Percentiles rank a stretch among this genome's conserved stretches.
phyloP scores from a whole-genome alignment of 2,329 filamentous ascomycete genomes.

The Pyricularia pennisetigena region DNA sequence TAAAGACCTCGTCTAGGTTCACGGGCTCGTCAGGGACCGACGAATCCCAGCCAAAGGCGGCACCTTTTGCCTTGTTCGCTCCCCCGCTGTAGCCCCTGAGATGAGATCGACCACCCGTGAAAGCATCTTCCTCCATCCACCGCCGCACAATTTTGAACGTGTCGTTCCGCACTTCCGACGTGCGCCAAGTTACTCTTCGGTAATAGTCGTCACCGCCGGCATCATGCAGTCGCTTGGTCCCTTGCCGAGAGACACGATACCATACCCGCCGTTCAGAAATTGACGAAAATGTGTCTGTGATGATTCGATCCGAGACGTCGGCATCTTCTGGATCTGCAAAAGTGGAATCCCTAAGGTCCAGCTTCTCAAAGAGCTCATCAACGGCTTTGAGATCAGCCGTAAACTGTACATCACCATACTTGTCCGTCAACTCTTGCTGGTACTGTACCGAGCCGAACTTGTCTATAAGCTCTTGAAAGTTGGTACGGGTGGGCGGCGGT shows the following conservation, averaged over 20 bases:
- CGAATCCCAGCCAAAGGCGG: constrained; percentile 53
- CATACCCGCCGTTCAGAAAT: constrained; percentile 52
- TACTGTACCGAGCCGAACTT: constrained; percentile 16
- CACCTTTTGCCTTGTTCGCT: constrained; percentile 31
- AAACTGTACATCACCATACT: constrained; percentile 9
- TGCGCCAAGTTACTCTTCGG: constrained; percentile 44
- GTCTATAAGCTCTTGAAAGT: constrained; percentile 13
- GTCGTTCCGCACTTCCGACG: constrained; percentile 42
- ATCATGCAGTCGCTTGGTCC: constrained; percentile 47
- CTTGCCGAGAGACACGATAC: constrained; percentile 54
- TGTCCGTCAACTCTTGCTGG: not conserved
- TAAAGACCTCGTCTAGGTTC: constrained; percentile 35
- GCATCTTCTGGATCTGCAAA: constrained; percentile 1
- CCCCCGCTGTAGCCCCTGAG: constrained; percentile 21
- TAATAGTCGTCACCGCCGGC: constrained; percentile 46
- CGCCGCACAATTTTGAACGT: constrained; percentile 49
- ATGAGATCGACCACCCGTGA: constrained; percentile 36
- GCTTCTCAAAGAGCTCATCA: constrained; percentile 6
- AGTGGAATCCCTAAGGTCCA: not conserved
- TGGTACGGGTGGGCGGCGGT: not conserved
- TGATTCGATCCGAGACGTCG: constrained; percentile 33
- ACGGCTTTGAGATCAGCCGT: constrained; percentile 2
- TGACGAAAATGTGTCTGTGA: constrained; percentile 41
- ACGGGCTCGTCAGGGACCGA: constrained; percentile 38
- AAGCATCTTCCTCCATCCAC: constrained; percentile 58